Conservation (phyloP, 2,329 filamentous ascomycete species). For the Emmonsiellopsis sp. region DNA sequence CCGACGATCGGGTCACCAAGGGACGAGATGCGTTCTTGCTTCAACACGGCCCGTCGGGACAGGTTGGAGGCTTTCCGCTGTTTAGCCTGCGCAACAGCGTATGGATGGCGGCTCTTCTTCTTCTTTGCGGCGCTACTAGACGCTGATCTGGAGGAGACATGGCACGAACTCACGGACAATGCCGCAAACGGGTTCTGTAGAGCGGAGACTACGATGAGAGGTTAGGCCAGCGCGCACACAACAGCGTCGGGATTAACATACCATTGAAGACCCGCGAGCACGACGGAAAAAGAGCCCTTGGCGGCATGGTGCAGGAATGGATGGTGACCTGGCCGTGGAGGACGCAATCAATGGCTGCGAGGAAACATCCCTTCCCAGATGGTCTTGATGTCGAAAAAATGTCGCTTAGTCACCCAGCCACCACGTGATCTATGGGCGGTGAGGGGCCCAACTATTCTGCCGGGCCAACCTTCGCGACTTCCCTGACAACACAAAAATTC, state of each 20-base stretch:
- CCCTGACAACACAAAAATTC: too few relatives aligned
- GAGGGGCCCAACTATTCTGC: too few relatives aligned
- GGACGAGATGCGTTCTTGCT: slow-evolving; percentile 52
- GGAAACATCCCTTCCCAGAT: too few relatives aligned
- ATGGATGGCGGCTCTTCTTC: slow-evolving; percentile 54
- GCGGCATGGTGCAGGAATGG: slow-evolving; percentile 49
- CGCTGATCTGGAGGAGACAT: slow-evolving; percentile 52
- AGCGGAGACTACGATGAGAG: slow-evolving; percentile 10
- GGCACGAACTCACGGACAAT: slow-evolving; percentile 45
- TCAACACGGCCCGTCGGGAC: slow-evolving; percentile 61
- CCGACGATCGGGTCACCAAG: slow-evolving; percentile 75
- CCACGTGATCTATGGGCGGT: too few relatives aligned
- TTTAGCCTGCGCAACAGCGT: slow-evolving; percentile 68
- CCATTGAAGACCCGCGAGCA: slow-evolving; percentile 52
- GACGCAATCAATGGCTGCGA: too few relatives aligned
- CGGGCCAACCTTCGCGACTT: too few relatives aligned
- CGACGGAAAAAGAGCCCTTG: slow-evolving; percentile 54
- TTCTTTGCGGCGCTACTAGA: slow-evolving; percentile 21
- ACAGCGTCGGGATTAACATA: slow-evolving; percentile 31
- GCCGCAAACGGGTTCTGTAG: slow-evolving; percentile 38
- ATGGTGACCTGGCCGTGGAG: too few relatives aligned
- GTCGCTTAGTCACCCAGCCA: too few relatives aligned
- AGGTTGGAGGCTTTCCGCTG: slow-evolving; percentile 79
- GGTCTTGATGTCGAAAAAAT: too few relatives aligned
- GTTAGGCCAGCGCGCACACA: background rate